Evolutionary conservation across 495 filamentous ascomycete species (phyloP).

Genomic region (Penicillium taxi): DNA sequence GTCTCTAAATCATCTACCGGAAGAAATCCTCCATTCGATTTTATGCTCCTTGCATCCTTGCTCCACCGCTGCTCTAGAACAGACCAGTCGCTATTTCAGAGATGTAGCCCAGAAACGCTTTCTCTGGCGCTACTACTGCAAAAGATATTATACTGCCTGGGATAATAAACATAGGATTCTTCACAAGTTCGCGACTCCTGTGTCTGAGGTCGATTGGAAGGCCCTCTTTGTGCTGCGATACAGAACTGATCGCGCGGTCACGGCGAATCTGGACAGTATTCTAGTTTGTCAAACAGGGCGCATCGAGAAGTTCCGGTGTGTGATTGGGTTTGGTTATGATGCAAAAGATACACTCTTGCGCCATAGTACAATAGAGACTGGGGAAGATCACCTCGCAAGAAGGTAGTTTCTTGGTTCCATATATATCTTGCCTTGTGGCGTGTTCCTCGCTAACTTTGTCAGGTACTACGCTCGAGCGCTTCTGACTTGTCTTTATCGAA

Average conservation of each 20-base stretch:
- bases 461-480: conserved; percentile 70
- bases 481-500: conserved; percentile 72
- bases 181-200: conserved; percentile 43
- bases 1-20: conserved; percentile 48
- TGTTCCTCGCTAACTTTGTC: neutral
- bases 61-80: conserved; percentile 41
- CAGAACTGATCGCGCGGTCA: conserved; percentile 46
- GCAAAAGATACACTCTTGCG: conserved; percentile 75
- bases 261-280: conserved; percentile 57
- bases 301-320: conserved; percentile 57
- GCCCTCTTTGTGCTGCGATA: conserved; percentile 56
- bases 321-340: conserved; percentile 72
- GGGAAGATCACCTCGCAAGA: conserved; percentile 73
- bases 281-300: conserved; percentile 59
- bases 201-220: conserved; percentile 69
- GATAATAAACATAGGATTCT: conserved; percentile 54
- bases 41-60: conserved; percentile 50
- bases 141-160: conserved; percentile 62
- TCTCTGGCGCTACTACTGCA: conserved; percentile 74
- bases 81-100: conserved; percentile 56
- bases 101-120: conserved; percentile 59
- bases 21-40: conserved; percentile 67
- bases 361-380: conserved; percentile 51
- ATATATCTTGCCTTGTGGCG: neutral
- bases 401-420: conserved; percentile 43